Evolutionary conservation across 495 filamentous ascomycete genomes (phyloP).

Genomic region (Aspergillus sparsus): DNA sequence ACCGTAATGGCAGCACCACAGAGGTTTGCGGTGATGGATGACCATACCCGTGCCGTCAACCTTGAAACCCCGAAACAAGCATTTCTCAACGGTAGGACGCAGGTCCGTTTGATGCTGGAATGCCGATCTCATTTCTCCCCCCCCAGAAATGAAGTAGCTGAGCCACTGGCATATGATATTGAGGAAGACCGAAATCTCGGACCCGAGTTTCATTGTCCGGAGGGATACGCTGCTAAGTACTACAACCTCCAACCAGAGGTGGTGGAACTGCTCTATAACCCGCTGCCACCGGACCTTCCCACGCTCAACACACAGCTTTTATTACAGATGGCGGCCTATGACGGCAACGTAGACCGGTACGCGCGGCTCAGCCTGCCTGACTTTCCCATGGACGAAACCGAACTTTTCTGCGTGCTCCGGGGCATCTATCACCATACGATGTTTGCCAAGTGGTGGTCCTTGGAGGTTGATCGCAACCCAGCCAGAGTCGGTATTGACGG

Average conservation of each 20-base stretch:
- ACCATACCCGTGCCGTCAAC: constrained; percentile 29
- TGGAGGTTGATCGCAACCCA: not conserved
- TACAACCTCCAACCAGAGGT: not conserved
- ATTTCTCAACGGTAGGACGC: constrained; percentile 31
- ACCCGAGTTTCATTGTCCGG: not conserved
- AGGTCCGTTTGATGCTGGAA: constrained; percentile 17
- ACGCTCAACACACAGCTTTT: constrained; percentile 26
- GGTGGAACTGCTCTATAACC: constrained; percentile 9
- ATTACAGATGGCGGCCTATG: constrained; percentile 26
- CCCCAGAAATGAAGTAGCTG: too few species aligned
- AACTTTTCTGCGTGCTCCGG: constrained; percentile 19
- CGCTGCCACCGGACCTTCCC: constrained; percentile 27
- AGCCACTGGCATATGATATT: too few species aligned
- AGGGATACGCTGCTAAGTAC: not conserved
- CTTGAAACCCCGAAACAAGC: constrained; percentile 18
- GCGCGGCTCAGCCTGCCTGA: constrained; percentile 19
- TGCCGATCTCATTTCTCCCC: too few species aligned
- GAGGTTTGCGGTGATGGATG: constrained; percentile 32
- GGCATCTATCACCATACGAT: constrained; percentile 30
- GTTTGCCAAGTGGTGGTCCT: constrained; percentile 27
- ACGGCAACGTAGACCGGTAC: constrained; percentile 29
- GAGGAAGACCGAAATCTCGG: too few species aligned
- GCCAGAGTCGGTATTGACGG: not conserved
- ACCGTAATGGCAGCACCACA: constrained; percentile 26
- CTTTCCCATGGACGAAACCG: constrained; percentile 8